A percentile compares a stretch with the other conserved stretches of the same genome.
phyloP scores from a whole-genome alignment of 768 basidiomycete species.

The Sporobolomyces roseus region DNA sequence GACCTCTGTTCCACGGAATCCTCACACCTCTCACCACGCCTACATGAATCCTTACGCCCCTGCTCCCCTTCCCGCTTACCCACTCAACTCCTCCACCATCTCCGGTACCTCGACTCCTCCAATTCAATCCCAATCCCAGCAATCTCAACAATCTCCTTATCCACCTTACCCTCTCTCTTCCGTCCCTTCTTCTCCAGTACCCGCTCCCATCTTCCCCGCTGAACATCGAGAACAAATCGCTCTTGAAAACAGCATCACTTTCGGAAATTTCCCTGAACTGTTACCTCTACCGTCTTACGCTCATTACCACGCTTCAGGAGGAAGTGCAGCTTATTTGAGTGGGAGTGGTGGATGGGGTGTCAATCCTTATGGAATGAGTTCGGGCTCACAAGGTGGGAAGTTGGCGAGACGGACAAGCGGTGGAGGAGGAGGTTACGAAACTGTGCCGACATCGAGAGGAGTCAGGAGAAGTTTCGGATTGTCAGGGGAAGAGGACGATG shows the following conservation, averaged over 20 bases:
- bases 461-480: conserved; percentile 11
- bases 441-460: too few relatives aligned
- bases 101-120: background rate
- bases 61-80: conserved; percentile 20
- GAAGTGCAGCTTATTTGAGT: conserved; percentile 32
- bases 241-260: conserved; percentile 24
- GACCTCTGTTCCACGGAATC: conserved; percentile 20
- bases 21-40: conserved; percentile 15
- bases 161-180: conserved; percentile 4
- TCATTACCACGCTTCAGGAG: conserved; percentile 32
- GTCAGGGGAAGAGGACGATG: background rate
- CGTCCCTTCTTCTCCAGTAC: background rate
- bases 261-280: conserved; percentile 39
- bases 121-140: background rate
- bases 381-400: too few relatives aligned
- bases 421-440: background rate
- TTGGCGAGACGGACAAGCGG: background rate
- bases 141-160: background rate
- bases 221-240: conserved; percentile 35
- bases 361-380: conserved; percentile 22
- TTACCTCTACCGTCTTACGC: conserved; percentile 22
- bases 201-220: conserved; percentile 36
- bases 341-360: conserved; percentile 28
- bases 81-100: background rate
- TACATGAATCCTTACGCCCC: background rate